Percentiles rank a stretch among this genome's conserved stretches.
Evolutionary conservation across 2,329 filamentous ascomycete species (phyloP).

Genomic region (Botrytis paeoniae): DNA sequence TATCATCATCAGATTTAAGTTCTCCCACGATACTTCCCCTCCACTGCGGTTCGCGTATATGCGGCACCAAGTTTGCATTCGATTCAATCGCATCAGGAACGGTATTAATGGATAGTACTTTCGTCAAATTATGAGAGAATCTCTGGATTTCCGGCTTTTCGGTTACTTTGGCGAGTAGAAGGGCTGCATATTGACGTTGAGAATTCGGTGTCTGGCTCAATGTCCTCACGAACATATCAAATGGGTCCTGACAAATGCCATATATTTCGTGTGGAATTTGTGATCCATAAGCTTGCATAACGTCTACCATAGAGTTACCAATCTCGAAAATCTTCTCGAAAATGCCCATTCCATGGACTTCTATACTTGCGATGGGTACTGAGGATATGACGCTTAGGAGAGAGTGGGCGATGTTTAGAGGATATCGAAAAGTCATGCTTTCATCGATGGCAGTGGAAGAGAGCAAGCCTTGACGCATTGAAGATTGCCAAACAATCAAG

Average conservation of each 20-base stretch:
- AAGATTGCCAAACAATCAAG: constrained; percentile 70
- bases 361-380: constrained; percentile 43
- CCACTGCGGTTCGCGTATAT: constrained; percentile 21
- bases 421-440: constrained; percentile 60
- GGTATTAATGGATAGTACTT: constrained; percentile 14
- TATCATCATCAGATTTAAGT: constrained; percentile 14
- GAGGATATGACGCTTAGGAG: constrained; percentile 47
- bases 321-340: constrained; percentile 52
- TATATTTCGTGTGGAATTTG: constrained; percentile 27
- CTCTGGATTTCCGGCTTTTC: constrained; percentile 40
- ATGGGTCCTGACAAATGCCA: constrained; percentile 41
- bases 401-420: constrained; percentile 59
- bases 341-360: constrained; percentile 50
- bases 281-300: constrained; percentile 40
- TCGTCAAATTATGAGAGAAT: constrained; percentile 25
- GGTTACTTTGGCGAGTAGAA: constrained; percentile 43
- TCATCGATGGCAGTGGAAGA: constrained; percentile 56
- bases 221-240: constrained; percentile 46
- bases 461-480: constrained; percentile 62
- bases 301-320: constrained; percentile 45
- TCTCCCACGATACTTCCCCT: constrained; percentile 32
- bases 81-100: not conserved
- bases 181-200: constrained; percentile 44
- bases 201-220: constrained; percentile 46
- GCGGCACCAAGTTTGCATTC: not conserved